Evolutionary conservation across 306 rosid species (phyloP).

Genomic region (Mucuna pruriens): DNA sequence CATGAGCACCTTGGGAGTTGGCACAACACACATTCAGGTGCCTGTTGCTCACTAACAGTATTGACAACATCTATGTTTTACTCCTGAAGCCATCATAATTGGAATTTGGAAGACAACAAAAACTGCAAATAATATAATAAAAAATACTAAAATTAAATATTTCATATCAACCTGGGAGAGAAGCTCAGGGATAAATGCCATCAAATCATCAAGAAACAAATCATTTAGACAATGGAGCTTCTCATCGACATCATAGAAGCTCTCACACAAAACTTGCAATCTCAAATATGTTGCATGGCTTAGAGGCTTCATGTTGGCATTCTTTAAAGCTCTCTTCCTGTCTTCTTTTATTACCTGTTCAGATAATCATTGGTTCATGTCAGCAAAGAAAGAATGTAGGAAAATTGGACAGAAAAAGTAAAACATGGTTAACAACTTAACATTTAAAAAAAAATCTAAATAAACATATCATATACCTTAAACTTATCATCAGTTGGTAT

Average conservation of each 20-base stretch:
- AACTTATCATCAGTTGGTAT: constrained; percentile 78
- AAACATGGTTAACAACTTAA: constrained; percentile 17
- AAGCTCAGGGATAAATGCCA: constrained; percentile 69
- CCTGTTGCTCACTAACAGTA: not conserved
- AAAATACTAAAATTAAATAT: constrained; percentile 27
- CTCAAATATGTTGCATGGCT: constrained; percentile 86
- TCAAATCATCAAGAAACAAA: constrained; percentile 70
- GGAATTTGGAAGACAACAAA: constrained; percentile 16
- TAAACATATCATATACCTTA: constrained; percentile 50
- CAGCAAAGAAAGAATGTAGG: constrained; percentile 36
- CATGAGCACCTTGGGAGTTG: not conserved
- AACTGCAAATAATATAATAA: constrained; percentile 18
- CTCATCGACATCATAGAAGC: constrained; percentile 77
- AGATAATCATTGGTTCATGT: constrained; percentile 35
- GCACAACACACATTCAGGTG: constrained; percentile 4
- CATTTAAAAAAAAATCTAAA: constrained; percentile 11
- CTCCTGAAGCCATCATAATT: not conserved
- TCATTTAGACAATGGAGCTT: constrained; percentile 58
- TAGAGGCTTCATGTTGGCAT: constrained; percentile 90
- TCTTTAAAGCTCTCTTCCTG: constrained; percentile 77
- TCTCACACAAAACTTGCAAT: constrained; percentile 76
- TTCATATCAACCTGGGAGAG: constrained; percentile 76
- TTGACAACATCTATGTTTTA: constrained; percentile 13
- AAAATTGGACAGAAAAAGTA: not conserved
- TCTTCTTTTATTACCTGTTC: constrained; percentile 85